Base-by-base conservation (phyloP, 2,329 filamentous ascomycete genomes). In the Epicoccum nigrum region DNA sequence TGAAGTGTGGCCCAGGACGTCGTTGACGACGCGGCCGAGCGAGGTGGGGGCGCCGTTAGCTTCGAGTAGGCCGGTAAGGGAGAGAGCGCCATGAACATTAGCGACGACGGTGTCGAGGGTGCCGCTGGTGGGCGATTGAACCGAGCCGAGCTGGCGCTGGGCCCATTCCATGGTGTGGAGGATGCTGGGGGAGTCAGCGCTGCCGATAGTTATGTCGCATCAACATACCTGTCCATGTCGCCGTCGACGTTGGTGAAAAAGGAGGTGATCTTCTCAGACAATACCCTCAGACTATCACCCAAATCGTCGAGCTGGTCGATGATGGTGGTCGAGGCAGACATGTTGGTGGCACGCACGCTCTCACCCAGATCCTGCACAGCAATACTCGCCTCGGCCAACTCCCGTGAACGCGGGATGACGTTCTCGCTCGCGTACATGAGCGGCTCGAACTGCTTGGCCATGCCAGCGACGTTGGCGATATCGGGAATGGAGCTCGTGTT, bases 81-180 rank as follows among this genome's bases (percentile, higher is more conserved):
- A 87, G 49, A 96, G 82, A 31, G 93, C 75, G 62, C 83, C 86
- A 78, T 96, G 90, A 39, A 96, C 78, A 69, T 95, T 96, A 72
- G 91, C 89, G 69, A 92, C 91, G 34, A 88, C 83, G n/a, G 85
- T 85, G 15, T 87, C 84, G 17, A 95, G 76, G 2, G 85, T 82
- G 34, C 82, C 83, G 1, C 83, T 48, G 16, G 63, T 66, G 31
- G 65, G 67, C 15, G 56, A 64, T 39, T 72, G 67, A 34, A 71
- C 69, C 38, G 58, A 81, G 54, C 86, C 81, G 12, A 97, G 83
- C 72, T 97, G 92, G 59, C 92, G 86, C 67, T 88, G 88, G 12
- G 91, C 90, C 93, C 93, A 97, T 69, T 96, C 91, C 92, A 97
- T 97, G 43, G 95, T 91, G 54, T 94, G 88, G 28, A 97, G 81